Base-by-base conservation (phyloP, 192 early-diverging fungal species). In the Diversispora eburnea region DNA sequence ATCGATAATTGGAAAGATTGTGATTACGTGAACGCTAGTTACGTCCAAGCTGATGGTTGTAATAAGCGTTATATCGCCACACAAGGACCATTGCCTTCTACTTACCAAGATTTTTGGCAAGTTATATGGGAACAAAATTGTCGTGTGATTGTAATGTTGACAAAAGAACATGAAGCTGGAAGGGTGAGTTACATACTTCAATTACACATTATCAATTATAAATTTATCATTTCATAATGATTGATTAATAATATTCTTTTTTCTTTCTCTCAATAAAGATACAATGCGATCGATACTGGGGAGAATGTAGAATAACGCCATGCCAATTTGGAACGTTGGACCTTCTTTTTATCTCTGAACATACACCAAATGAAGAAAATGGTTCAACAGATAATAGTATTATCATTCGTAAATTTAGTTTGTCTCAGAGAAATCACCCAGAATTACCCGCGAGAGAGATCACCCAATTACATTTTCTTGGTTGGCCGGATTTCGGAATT, bases 241-340 rank as follows among this genome's bases (percentile, higher is more conserved):
- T 51, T 51, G 8, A 46, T 19, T 55, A 66, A 65, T 1, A 25
- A 19, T 6, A 51, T 51, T 51, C n/a, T 51, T 13, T 45, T 48
- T 41, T 60, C 20, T 61, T 68, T 52, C 19, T 65, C 73, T 9
- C 41, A 39, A 19, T 49, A 45, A 58, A 83, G 79, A 79, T 86
- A 61, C 84, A 98, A 79, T 98, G 94, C 70, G 88, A 93, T 77
- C 88, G 88, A 15, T 99, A 98, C 80, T 98, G 97, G 95, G 93
- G 95, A n/a, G 64, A 77, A 55, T 64, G 19, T 3, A 25, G 66
- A 22, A 83, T 82, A 46, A 20, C 75, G 45, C 17, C 77, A 41
- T 48, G 75, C 43, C 79, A 79, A 67, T 83, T 86, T 48, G 91
- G 89, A 20, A 75, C 75, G 3, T 70, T 91, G 17, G 62, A 71